Evolutionary conservation across 805 yeast species (phyloP).

Genomic region (Pichia exigua): DNA sequence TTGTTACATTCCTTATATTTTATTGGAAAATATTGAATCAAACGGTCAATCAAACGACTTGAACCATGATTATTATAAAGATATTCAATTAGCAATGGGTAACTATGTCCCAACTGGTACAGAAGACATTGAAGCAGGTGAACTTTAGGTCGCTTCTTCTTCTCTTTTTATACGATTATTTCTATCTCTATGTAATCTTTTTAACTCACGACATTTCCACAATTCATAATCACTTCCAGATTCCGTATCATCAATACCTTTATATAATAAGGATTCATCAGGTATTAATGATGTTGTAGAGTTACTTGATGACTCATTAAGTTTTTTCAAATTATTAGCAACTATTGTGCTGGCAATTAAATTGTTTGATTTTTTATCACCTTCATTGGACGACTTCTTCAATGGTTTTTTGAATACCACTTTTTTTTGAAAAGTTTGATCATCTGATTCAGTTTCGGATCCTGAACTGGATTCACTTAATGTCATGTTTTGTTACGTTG

Average conservation of each 20-base stretch:
- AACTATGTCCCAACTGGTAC: constrained; percentile 9
- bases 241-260: constrained; percentile 46
- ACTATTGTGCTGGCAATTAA: not conserved
- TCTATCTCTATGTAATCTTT: constrained; percentile 27
- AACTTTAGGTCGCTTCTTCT: constrained; percentile 6
- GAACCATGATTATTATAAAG: constrained; percentile 8
- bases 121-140: constrained; percentile 11
- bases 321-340: not conserved
- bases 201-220: constrained; percentile 30
- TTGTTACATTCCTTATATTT: constrained; percentile 34
- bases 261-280: constrained; percentile 9
- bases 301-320: not conserved
- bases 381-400: not conserved
- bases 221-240: constrained; percentile 33
- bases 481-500: not conserved
- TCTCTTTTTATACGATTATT: constrained; percentile 19
- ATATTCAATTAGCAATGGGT: constrained; percentile 5
- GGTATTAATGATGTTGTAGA: not conserved
- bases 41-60: not conserved
- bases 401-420: not conserved
- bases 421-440: not conserved
- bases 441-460: not conserved
- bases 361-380: not conserved
- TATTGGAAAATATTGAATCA: constrained; percentile 10
- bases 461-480: not conserved